phyloP scores from a whole-genome alignment of 305 asterid genomes.

The Solanum chacoense region DNA sequence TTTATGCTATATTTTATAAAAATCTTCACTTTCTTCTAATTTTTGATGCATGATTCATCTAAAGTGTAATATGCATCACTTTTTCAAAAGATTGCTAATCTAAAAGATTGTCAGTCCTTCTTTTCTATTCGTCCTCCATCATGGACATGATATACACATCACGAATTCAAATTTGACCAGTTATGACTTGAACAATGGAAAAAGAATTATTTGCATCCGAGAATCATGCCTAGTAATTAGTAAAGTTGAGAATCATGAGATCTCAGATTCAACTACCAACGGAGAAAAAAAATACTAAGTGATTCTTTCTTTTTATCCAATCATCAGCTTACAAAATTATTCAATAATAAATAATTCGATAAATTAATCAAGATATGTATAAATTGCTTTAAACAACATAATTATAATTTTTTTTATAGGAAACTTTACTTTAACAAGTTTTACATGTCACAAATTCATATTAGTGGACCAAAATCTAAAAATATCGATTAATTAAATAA shows the following conservation, averaged over 20 bases:
- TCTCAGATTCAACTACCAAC: too few relatives aligned
- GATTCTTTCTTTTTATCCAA: too few relatives aligned
- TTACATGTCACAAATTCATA: neutral
- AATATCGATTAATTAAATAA: neutral
- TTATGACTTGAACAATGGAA: accelerated
- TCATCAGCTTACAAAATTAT: neutral
- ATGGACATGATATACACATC: neutral
- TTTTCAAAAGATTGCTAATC: neutral
- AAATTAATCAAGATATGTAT: accelerated
- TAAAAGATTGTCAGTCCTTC: neutral
- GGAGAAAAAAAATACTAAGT: too few relatives aligned
- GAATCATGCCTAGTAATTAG: neutral
- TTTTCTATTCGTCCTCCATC: neutral
- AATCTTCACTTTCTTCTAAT: neutral
- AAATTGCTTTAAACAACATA: neutral
- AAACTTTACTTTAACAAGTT: neutral
- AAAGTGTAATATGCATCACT: neutral
- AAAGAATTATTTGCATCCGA: neutral
- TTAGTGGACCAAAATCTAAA: neutral
- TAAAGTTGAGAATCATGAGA: neutral
- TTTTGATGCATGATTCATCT: neutral
- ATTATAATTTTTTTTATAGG: neutral
- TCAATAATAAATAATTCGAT: accelerated
- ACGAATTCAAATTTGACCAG: neutral
- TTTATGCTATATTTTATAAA: neutral